Conservation (phyloP, 495 filamentous ascomycete species). For the Articulospora tetracladia region DNA sequence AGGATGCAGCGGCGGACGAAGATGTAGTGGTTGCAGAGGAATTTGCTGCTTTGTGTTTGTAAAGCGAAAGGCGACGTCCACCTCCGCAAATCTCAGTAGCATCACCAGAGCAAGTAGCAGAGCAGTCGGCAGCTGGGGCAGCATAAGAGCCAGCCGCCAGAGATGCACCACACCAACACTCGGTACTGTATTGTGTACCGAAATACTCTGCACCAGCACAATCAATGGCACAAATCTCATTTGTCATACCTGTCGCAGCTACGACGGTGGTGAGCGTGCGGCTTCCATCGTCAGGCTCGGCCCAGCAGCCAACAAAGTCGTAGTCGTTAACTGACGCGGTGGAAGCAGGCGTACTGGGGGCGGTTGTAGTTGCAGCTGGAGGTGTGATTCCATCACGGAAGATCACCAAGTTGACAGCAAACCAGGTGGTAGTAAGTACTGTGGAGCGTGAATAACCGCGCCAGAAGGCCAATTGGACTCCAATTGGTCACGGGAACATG, state of each 20-base stretch:
- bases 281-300: constrained; percentile 11
- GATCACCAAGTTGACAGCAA: not conserved
- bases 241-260: constrained; percentile 15
- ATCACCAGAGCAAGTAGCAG: not conserved
- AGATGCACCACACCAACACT: constrained; percentile 58
- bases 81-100: constrained; percentile 10
- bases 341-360: not conserved
- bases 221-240: constrained; percentile 29
- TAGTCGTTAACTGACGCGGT: not conserved
- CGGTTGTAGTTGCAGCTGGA: not conserved
- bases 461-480: not conserved
- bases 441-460: not conserved
- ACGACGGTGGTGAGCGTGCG: constrained; percentile 6
- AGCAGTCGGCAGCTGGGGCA: constrained; percentile 25
- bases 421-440: not conserved
- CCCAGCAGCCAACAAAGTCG: constrained; percentile 8
- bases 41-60: not conserved
- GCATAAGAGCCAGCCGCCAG: constrained; percentile 26
- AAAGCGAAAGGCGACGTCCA: constrained; percentile 2
- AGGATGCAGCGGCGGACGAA: not conserved
- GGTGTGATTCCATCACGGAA: constrained; percentile 1
- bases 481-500: not conserved
- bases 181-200: constrained; percentile 61
- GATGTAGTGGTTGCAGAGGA: not conserved
- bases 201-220: constrained; percentile 47